These are phyloP conservation scores for Dispira parvispora DNA, from an alignment of 192 early-diverging fungal genomes.

Conservation along the genomic window DNA sequence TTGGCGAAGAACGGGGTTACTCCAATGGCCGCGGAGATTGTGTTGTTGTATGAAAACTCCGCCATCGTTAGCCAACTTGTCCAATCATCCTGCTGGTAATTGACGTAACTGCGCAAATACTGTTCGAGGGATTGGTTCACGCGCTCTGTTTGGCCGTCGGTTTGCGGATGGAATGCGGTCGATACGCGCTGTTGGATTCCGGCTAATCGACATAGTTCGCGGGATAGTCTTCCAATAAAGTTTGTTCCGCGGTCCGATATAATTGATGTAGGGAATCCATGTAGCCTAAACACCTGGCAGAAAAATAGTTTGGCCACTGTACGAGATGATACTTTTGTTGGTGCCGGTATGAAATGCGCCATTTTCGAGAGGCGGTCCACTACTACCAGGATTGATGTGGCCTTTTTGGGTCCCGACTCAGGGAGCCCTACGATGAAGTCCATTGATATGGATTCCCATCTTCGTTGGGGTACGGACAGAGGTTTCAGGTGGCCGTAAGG, in stretches of 20 bases:
- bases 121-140: too few relatives aligned
- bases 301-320: not conserved
- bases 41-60: too few relatives aligned
- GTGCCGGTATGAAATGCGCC: too few relatives aligned
- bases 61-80: slow-evolving; percentile 11
- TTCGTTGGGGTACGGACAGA: slow-evolving; percentile 15
- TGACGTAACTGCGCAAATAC: not conserved
- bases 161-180: too few relatives aligned
- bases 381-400: slow-evolving; percentile 20
- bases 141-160: slow-evolving; percentile 13
- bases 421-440: too few relatives aligned
- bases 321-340: too few relatives aligned
- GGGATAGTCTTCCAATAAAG: not conserved
- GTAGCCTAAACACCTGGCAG: not conserved
- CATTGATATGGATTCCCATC: too few relatives aligned
- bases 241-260: too few relatives aligned
- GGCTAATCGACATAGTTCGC: too few relatives aligned
- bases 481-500: slow-evolving; percentile 19
- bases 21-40: slow-evolving; percentile 17
- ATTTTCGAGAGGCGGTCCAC: slow-evolving; percentile 27
- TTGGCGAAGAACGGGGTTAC: not conserved
- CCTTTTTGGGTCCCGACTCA: slow-evolving; percentile 17
- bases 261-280: not conserved
- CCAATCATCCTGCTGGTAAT: slow-evolving; percentile 24
- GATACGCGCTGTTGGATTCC: slow-evolving; percentile 11